phyloP scores from a whole-genome alignment of 2,329 filamentous ascomycete species.

The Aspergillus latus region DNA sequence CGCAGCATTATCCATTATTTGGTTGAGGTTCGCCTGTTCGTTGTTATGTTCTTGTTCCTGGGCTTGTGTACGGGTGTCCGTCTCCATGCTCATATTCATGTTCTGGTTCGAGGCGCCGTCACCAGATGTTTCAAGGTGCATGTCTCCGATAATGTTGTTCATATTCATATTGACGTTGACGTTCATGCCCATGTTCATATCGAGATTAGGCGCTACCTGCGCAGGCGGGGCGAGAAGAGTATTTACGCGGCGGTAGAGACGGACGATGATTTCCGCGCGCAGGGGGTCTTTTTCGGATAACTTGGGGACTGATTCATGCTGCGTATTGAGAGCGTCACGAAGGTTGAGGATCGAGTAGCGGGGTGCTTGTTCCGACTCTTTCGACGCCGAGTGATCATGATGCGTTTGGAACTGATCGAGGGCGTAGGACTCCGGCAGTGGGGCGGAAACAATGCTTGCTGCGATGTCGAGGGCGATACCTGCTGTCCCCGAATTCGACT shows the following conservation, averaged over 20 bases:
- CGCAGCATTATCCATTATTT: slow-evolving; percentile 42
- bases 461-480: slow-evolving; percentile 47
- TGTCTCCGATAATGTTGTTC: slow-evolving; percentile 42
- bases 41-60: neutral
- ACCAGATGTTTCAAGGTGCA: slow-evolving; percentile 40
- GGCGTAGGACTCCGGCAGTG: slow-evolving; percentile 41
- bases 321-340: slow-evolving; percentile 40
- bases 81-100: neutral
- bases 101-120: neutral
- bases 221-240: slow-evolving; percentile 39
- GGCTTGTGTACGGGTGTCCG: neutral
- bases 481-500: slow-evolving; percentile 35
- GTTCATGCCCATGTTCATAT: slow-evolving; percentile 19
- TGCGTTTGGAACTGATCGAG: slow-evolving; percentile 33
- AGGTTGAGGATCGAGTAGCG: slow-evolving; percentile 41
- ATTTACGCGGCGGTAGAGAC: slow-evolving; percentile 47
- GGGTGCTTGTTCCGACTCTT: slow-evolving; percentile 34
- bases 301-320: slow-evolving; percentile 41
- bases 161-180: slow-evolving; percentile 1
- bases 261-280: slow-evolving; percentile 46
- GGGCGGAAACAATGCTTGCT: slow-evolving; percentile 44
- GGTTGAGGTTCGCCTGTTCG: slow-evolving; percentile 35
- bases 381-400: slow-evolving; percentile 34
- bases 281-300: slow-evolving; percentile 45
- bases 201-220: slow-evolving; percentile 41